Conservation (phyloP, 331 rosid genomes). For the Stylosanthes scabra region DNA sequence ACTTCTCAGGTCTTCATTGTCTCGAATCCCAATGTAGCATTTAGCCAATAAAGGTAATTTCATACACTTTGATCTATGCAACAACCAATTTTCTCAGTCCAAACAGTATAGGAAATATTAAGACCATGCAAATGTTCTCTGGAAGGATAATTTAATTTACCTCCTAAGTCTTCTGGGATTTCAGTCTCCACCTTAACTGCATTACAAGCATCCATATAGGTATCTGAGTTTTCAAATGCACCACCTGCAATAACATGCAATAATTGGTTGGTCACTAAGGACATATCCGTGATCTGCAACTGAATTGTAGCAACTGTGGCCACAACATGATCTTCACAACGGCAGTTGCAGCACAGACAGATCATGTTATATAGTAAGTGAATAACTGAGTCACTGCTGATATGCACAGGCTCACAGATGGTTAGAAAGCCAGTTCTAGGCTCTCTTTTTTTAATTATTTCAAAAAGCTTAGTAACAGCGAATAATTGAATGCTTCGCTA, state of each 20-base stretch:
- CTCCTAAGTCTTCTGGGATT: slow-evolving; percentile 39
- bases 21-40: too few relatives aligned
- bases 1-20: too few relatives aligned
- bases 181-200: slow-evolving; percentile 31
- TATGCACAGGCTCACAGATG: too few relatives aligned
- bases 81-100: not conserved
- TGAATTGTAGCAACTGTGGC: too few relatives aligned
- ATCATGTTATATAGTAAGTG: not conserved
- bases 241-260: slow-evolving; percentile 39
- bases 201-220: slow-evolving; percentile 22
- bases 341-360: not conserved
- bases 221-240: slow-evolving; percentile 25
- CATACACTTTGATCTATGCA: not conserved
- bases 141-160: slow-evolving; percentile 34
- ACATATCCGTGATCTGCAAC: too few relatives aligned
- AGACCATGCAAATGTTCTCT: slow-evolving; percentile 8
- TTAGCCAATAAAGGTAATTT: not conserved
- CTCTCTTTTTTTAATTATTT: not conserved
- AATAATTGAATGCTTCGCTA: not conserved
- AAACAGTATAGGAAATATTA: not conserved
- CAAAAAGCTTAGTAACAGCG: not conserved
- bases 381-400: not conserved
- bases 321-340: too few relatives aligned
- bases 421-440: not conserved
- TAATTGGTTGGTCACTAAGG: not conserved